These are phyloP conservation scores for Boeremia lycopersici DNA, from an alignment of 2,329 filamentous ascomycete species.

Conservation along the genomic window DNA sequence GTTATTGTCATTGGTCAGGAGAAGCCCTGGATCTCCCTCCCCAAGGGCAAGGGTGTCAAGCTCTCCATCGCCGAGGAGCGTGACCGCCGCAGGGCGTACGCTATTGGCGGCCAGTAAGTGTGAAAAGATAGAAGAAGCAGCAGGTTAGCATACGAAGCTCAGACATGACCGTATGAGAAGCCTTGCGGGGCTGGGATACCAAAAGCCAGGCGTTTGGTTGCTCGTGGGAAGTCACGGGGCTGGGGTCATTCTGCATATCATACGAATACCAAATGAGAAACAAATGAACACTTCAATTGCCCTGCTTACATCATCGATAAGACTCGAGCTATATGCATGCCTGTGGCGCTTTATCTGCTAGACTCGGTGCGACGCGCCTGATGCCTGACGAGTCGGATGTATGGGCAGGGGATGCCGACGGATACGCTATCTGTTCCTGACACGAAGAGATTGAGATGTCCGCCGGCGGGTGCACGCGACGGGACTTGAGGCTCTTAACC, in stretches of 20 bases:
- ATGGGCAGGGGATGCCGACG: constrained; percentile 1
- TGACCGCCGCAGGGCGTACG: constrained; percentile 86
- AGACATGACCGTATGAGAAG: constrained; percentile 34
- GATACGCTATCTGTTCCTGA: constrained; percentile 9
- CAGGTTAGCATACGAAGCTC: constrained; percentile 35
- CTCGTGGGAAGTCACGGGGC: constrained; percentile 39
- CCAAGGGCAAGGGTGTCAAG: constrained; percentile 99
- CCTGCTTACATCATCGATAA: constrained; percentile 8
- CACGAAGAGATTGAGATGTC: constrained; percentile 16
- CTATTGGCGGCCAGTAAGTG: constrained; percentile 58
- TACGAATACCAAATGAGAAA: constrained; percentile 43
- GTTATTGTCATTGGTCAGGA: constrained; percentile 98
- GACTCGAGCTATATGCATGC: constrained; percentile 8
- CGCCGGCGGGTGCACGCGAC: constrained; percentile 3
- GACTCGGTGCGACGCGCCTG: not conserved
- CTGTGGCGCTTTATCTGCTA: constrained; percentile 1
- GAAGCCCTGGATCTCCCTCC: constrained; percentile 99
- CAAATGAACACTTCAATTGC: constrained; percentile 28
- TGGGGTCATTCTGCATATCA: constrained; percentile 41
- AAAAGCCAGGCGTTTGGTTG: constrained; percentile 45
- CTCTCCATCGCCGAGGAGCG: constrained; percentile 98
- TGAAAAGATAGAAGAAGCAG: constrained; percentile 20
- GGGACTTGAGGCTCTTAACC: constrained; percentile 13
- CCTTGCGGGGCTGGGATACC: constrained; percentile 36
- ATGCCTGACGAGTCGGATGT: constrained; percentile 4